A percentile compares a stretch with the other conserved stretches of the same genome.
Conservation (phyloP, 1,139 yeast genomes). For the Arxiozyma bovina region DNA sequence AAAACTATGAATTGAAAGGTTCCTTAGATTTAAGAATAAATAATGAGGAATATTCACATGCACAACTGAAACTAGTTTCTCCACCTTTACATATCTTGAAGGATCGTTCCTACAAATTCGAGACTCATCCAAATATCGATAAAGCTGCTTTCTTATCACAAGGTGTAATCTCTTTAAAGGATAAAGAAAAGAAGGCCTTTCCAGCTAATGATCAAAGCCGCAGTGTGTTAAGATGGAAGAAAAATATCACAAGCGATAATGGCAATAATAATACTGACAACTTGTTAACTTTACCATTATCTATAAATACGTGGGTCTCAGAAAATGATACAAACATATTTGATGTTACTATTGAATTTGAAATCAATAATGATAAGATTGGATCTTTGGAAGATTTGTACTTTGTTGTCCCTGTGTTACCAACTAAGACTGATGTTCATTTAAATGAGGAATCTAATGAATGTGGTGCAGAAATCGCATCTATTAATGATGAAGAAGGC, state of each 20-base stretch:
- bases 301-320: constrained; percentile 79
- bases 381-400: constrained; percentile 46
- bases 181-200: constrained; percentile 59
- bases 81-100: constrained; percentile 16
- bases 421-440: constrained; percentile 44
- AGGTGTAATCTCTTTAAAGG: constrained; percentile 64
- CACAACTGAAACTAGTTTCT: constrained; percentile 52
- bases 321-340: constrained; percentile 43
- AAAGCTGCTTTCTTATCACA: constrained; percentile 53
- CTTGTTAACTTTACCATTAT: constrained; percentile 53
- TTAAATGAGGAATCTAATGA: constrained; percentile 45
- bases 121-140: constrained; percentile 95
- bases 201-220: constrained; percentile 85
- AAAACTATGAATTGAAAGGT: constrained; percentile 77
- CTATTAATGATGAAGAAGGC: constrained; percentile 49
- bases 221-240: constrained; percentile 89
- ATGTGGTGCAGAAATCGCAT: constrained; percentile 37
- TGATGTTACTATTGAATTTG: constrained; percentile 83
- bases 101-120: constrained; percentile 49
- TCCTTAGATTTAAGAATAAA: constrained; percentile 83
- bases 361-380: constrained; percentile 44
- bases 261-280: constrained; percentile 37
- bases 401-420: constrained; percentile 53
- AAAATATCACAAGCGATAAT: constrained; percentile 52
- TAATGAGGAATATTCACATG: constrained; percentile 55